Percentiles rank a stretch among this genome's conserved stretches.
Conservation (phyloP, 2,329 filamentous ascomycete species). For the Pezicula radicicola region DNA sequence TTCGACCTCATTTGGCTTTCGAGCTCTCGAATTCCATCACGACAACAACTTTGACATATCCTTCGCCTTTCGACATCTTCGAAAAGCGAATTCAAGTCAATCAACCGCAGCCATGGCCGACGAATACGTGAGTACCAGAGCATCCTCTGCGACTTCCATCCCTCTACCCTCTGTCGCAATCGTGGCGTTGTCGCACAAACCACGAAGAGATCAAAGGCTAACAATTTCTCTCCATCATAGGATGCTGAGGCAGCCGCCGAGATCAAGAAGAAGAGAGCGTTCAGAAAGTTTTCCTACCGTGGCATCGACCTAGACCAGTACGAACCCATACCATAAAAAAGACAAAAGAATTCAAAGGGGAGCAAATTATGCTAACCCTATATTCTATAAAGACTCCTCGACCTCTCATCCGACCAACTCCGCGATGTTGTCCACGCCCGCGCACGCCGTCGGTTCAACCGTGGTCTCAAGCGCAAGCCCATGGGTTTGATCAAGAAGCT, state of each 20-base stretch:
- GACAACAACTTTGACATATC: slow-evolving; percentile 8
- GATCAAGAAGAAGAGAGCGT: slow-evolving; percentile 99
- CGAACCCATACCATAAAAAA: slow-evolving; percentile 37
- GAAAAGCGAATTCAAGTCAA: slow-evolving; percentile 20
- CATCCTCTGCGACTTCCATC: neutral
- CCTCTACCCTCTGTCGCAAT: neutral
- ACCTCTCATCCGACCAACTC: slow-evolving; percentile 97
- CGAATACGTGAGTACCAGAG: slow-evolving; percentile 64
- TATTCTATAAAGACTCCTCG: slow-evolving; percentile 73
- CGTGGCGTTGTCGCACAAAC: neutral
- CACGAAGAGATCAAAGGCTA: slow-evolving; percentile 24
- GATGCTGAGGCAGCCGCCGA: slow-evolving; percentile 98
- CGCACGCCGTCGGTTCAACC: slow-evolving; percentile 98
- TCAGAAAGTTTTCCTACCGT: slow-evolving; percentile 99
- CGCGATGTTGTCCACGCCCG: slow-evolving; percentile 99
- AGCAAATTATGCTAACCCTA: slow-evolving; percentile 29
- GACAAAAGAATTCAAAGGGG: slow-evolving; percentile 28
- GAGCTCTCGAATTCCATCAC: slow-evolving; percentile 3
- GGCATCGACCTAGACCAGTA: slow-evolving; percentile 99
- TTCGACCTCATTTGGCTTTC: slow-evolving; percentile 10
- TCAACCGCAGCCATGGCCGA: slow-evolving; percentile 72
- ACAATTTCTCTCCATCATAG: slow-evolving; percentile 45
- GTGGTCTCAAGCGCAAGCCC: slow-evolving; percentile 98
- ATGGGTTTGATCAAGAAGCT: slow-evolving; percentile 99
- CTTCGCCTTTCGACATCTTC: slow-evolving; percentile 25